These are phyloP conservation scores for Mortierella sp. DNA, from an alignment of 371 early-diverging fungal genomes.

Conservation along the genomic window DNA sequence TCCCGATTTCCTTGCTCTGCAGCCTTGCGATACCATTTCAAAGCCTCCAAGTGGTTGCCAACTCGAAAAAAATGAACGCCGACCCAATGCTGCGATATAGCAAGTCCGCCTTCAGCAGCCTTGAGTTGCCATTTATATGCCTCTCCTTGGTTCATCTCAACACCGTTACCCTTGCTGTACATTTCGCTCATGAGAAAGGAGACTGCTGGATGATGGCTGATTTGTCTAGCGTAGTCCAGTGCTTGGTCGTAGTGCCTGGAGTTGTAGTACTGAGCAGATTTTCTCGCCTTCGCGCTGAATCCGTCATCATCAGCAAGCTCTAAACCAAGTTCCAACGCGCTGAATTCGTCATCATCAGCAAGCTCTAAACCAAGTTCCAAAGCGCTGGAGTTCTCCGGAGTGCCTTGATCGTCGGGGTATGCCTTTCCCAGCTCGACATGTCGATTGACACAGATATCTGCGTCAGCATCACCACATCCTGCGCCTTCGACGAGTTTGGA, in stretches of 20 bases:
- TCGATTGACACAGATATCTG: no score
- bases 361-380: no score
- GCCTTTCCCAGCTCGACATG: no score
- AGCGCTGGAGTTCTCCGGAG: no score
- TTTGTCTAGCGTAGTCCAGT: slow-evolving; percentile 6
- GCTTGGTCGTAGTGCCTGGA: slow-evolving; percentile 8
- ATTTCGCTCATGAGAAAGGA: not conserved
- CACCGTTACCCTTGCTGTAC: slow-evolving; percentile 6
- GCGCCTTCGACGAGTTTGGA: no score
- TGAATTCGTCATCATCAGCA: no score
- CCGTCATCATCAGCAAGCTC: no score
- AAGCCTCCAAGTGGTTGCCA: not conserved
- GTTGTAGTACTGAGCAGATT: no score
- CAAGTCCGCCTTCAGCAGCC: slow-evolving; percentile 4
- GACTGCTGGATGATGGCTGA: not conserved
- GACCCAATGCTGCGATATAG: not conserved
- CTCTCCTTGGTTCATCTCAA: slow-evolving; percentile 7
- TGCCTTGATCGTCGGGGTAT: not conserved
- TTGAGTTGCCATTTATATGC: not conserved
- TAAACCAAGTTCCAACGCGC: no score
- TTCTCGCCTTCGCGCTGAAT: no score
- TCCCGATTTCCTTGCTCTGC: slow-evolving; percentile 3
- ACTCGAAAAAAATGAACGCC: not conserved
- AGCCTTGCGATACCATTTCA: slow-evolving; percentile 11
- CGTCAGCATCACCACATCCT: no score